Conservation (phyloP, 257 asterid species). For the Handroanthus guayacan region DNA sequence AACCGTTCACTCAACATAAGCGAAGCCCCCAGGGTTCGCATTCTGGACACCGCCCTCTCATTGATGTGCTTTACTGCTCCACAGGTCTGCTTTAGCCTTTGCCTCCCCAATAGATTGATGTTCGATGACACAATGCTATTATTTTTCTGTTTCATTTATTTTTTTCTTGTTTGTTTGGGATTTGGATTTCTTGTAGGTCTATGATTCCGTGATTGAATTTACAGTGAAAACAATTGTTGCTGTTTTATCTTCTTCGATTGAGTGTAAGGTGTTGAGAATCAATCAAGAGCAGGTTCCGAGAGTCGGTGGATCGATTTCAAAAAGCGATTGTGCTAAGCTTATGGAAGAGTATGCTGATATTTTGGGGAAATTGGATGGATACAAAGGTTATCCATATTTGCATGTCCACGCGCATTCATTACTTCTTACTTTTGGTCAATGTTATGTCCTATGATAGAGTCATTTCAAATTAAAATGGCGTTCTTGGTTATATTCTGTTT, state of each 20-base stretch:
- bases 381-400: slow-evolving; percentile 47
- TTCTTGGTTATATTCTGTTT: neutral
- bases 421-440: neutral
- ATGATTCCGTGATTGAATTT: slow-evolving; percentile 55
- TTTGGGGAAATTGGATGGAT: slow-evolving; percentile 49
- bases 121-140: neutral
- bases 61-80: slow-evolving; percentile 78
- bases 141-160: neutral
- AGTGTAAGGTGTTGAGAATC: slow-evolving; percentile 51
- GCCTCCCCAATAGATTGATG: neutral
- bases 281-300: slow-evolving; percentile 48
- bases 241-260: slow-evolving; percentile 63
- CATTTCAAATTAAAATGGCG: neutral
- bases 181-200: slow-evolving; percentile 53
- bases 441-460: neutral
- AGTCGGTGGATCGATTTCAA: slow-evolving; percentile 61
- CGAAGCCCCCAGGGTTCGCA: slow-evolving; percentile 52
- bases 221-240: slow-evolving; percentile 58
- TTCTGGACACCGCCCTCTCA: slow-evolving; percentile 77
- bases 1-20: slow-evolving; percentile 68
- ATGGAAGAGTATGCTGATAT: slow-evolving; percentile 56
- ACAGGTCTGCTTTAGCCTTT: slow-evolving; percentile 50
- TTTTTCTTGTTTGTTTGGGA: neutral
- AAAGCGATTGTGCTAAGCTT: slow-evolving; percentile 47
- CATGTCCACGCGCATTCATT: neutral